Evolutionary conservation across 2,329 filamentous ascomycete species (phyloP), one percentile per base, ranked within the genome.

Genomic region (Colletotrichum cereale): DNA sequence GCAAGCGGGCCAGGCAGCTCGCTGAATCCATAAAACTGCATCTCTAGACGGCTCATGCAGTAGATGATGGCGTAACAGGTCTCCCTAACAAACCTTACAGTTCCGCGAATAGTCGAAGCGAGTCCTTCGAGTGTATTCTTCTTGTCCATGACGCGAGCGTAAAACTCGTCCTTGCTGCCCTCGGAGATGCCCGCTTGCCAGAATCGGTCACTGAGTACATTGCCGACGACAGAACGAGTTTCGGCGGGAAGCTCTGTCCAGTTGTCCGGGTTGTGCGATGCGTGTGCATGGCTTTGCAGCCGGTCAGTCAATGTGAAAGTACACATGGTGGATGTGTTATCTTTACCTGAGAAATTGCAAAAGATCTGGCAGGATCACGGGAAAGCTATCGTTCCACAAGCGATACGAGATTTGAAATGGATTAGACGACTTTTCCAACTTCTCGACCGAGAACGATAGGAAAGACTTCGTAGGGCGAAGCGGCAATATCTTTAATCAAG

Each of bases 171-270:
- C 79, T 96, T 95, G 76, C 94, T 98, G 34, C 97, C 96, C 73
- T 92, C 93, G 0, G 96, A 98, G 62, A 99, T 99, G 12, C 96
- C 96, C 8, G 95, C 94, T 84, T 99, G 96, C 96, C 96, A 99
- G 80, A 99, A 99, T 31, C 96, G 89, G 81, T 99, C 96, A 18
- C 95, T 97, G 29, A 99, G 84, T 26, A 98, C 94, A 29, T 93
- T 89, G 53, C 90, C 89, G 48, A 98, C 93, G 63, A 97, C 90
- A 6, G 87, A 84, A 70, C 91, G 91, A 86, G 97, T 92, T 52
- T 97, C 94, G 14, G 85, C 80, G 1, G 95, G 92, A 21, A 97
- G 83, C 40, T 91, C 89, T 12, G 87, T 86, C 96, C 96, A 99
- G 78, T 95, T 97, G 26, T 89, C 86, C 1, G 93, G 89, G 76